Evolutionary conservation across 805 yeast species (phyloP).

Genomic region (Yarrowia keelungensis): DNA sequence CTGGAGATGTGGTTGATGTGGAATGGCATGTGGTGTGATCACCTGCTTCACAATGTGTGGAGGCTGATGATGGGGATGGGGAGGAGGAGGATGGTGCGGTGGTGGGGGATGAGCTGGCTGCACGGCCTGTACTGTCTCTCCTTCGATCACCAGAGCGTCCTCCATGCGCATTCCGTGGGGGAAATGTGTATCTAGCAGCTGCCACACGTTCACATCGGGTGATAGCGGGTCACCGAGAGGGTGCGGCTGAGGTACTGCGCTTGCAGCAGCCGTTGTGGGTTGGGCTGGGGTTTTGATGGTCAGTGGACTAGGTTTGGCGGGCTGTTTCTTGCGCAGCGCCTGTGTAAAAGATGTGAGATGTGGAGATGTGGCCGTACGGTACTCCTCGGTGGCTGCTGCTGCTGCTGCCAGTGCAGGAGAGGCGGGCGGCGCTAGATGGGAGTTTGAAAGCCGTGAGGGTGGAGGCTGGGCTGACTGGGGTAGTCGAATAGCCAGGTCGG

Average conservation of each 20-base stretch:
- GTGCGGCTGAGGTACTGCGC: conserved; percentile 24
- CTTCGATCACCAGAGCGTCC: conserved; percentile 69
- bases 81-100: neutral
- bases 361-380: conserved; percentile 13
- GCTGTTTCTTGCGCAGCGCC: conserved; percentile 24
- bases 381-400: conserved; percentile 20
- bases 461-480: conserved; percentile 21
- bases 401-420: conserved; percentile 31
- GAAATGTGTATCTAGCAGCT: conserved; percentile 62
- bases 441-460: conserved; percentile 9
- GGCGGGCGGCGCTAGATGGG: conserved; percentile 6
- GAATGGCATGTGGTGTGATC: neutral
- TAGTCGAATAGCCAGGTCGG: conserved; percentile 57
- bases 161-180: conserved; percentile 72
- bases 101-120: neutral
- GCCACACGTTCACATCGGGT: conserved; percentile 69
- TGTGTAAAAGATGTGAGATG: conserved; percentile 28
- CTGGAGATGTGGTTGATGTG: conserved; percentile 7
- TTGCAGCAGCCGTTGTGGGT: neutral
- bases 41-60: conserved; percentile 25
- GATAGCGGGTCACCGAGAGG: conserved; percentile 49
- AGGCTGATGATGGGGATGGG: conserved; percentile 5
- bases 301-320: conserved; percentile 30
- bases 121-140: conserved; percentile 46
- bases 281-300: conserved; percentile 33